Base-by-base conservation (phyloP, 176 grass and related monocot species). In the Bromus sterilis region DNA sequence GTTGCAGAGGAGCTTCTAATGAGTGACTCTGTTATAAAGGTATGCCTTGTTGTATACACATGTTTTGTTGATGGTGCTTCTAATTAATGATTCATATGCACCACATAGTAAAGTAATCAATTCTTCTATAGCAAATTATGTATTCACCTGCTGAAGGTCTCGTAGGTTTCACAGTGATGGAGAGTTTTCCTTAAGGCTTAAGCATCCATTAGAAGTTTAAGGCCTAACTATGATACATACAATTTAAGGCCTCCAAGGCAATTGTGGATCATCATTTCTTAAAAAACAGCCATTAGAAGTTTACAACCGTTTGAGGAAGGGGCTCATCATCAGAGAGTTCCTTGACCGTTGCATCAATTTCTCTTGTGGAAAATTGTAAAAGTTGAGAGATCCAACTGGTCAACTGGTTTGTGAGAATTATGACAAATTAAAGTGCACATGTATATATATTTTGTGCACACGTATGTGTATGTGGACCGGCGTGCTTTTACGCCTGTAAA, bases 11-110 rank as follows among this genome's bases (percentile, higher is more conserved):
- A 98, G 76, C 96, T 98, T 93, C 83, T 98, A 46, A 93, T 98
- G 88, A 98, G 96, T 65, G 96, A 98, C 80, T 91, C 96, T 74
- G 88, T 98, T 86, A 98, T 98, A 84, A 98, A 93, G 96, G 96
- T 86, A 86, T 73, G 80, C 46, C 23, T 56, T 61, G 80, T 75
- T 77, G 56, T 46, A 31, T 76, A n/a, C 25, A 71, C 30, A 46
- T 32, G 35, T 28, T 59, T 36, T 49, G 10, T 82, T 72, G 12
- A 49, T 49, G 35, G 44, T 57, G 59, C 46, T 29, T 23, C 21
- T 61, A 80, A 24, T 20, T 46, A 78, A 71, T 56, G 37, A 53
- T 56, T 72, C 28, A 74, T 58, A 74, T 67, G 76, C 59, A 66
- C 66, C 15, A 55, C n/a, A 11, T 55, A 55, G 31, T 55, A 55